These are phyloP conservation scores for Eucalyptus polyanthemos DNA, from an alignment of 345 rosid species.

Conservation along the genomic window DNA sequence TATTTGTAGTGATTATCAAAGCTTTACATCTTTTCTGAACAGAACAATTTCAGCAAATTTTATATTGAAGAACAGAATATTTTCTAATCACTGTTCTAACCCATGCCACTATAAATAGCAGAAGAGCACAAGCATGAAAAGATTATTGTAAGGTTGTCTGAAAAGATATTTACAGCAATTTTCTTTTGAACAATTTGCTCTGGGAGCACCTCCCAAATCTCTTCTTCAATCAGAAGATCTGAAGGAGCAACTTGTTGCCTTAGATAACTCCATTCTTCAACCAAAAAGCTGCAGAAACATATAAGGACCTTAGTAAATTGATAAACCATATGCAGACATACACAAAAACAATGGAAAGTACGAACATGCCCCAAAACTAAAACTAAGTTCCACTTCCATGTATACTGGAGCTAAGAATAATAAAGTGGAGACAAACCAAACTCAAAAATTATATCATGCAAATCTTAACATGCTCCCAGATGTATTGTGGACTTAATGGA, in stretches of 20 bases:
- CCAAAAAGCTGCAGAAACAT: conserved; percentile 41
- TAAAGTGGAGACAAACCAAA: background rate
- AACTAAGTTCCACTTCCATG: background rate
- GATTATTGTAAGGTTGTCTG: background rate
- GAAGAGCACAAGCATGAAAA: background rate
- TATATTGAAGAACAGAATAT: background rate
- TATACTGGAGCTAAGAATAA: background rate
- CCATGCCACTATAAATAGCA: background rate
- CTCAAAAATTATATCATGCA: background rate
- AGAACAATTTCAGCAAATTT: background rate
- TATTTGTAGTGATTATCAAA: background rate
- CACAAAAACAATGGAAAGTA: background rate
- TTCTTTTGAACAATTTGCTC: conserved; percentile 35
- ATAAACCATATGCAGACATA: background rate
- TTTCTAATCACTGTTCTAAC: background rate
- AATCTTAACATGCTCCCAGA: background rate
- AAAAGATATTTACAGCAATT: conserved; percentile 22
- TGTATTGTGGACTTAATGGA: background rate
- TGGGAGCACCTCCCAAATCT: conserved; percentile 51
- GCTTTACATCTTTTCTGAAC: background rate
- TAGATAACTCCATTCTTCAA: conserved; percentile 72
- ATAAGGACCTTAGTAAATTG: background rate
- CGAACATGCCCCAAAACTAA: background rate
- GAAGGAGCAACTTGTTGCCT: conserved; percentile 30
- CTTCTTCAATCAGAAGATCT: conserved; percentile 46